phyloP scores from a whole-genome alignment of 331 rosid genomes.

The Arachis monticola region DNA sequence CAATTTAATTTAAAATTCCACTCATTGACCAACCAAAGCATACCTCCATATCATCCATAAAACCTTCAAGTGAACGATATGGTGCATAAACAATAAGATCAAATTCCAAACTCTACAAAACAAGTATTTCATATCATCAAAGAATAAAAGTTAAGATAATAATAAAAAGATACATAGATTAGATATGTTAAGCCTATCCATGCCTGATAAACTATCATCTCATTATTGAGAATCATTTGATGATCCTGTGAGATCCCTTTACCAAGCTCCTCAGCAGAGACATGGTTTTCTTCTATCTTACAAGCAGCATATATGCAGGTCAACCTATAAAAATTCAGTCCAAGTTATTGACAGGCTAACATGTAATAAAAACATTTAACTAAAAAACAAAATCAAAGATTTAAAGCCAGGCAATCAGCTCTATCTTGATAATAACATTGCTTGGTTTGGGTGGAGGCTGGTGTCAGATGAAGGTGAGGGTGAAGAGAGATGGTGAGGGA shows the following conservation, averaged over 20 bases:
- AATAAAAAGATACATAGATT: slow-evolving; percentile 16
- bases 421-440: no score
- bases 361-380: not conserved
- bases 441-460: no score
- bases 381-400: not conserved
- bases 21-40: slow-evolving; percentile 27
- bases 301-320: slow-evolving; percentile 98
- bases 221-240: slow-evolving; percentile 98
- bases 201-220: slow-evolving; percentile 99
- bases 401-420: no score
- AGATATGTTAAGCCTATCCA: slow-evolving; percentile 59
- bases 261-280: slow-evolving; percentile 99
- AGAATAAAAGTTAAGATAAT: not conserved
- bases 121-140: slow-evolving; percentile 31
- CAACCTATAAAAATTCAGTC: slow-evolving; percentile 62
- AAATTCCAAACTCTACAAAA: slow-evolving; percentile 84
- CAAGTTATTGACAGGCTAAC: slow-evolving; percentile 24
- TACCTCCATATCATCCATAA: slow-evolving; percentile 78
- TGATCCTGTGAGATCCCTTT: slow-evolving; percentile 99
- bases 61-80: slow-evolving; percentile 83
- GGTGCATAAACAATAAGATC: slow-evolving; percentile 97
- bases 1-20: slow-evolving; percentile 13
- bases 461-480: no score
- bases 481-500: no score
- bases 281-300: slow-evolving; percentile 98